Percentiles rank a stretch among this genome's conserved stretches.
phyloP scores from a whole-genome alignment of 345 rosid genomes.

The Bruguiera parviflora region DNA sequence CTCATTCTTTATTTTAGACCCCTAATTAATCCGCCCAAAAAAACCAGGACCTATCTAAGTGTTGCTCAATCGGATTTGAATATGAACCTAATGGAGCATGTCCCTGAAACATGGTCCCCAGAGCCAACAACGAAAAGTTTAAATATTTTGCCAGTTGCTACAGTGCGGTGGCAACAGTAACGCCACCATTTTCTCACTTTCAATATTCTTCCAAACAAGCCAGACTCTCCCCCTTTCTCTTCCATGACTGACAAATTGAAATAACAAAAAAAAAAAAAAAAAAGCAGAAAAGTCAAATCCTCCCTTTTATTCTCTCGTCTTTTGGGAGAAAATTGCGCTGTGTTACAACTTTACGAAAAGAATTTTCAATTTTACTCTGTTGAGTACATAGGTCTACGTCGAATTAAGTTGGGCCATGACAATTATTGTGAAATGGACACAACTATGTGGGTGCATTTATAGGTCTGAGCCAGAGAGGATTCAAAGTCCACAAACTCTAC shows the following conservation, averaged over 20 bases:
- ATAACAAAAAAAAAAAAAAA: background rate
- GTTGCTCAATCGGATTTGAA: no score
- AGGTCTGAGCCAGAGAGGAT: background rate
- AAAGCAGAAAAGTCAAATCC: slow-evolving; percentile 15
- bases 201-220: background rate
- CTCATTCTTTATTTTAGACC: no score
- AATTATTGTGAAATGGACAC: slow-evolving; percentile 18
- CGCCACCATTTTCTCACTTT: slow-evolving; percentile 4
- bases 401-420: slow-evolving; percentile 19
- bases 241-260: background rate
- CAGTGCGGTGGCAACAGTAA: background rate
- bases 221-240: background rate
- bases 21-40: no score
- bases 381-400: slow-evolving; percentile 11
- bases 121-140: background rate
- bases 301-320: slow-evolving; percentile 8
- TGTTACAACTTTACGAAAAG: no score
- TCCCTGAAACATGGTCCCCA: slow-evolving; percentile 14
- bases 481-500: slow-evolving; percentile 16
- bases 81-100: background rate
- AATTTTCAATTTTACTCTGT: no score
- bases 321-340: slow-evolving; percentile 7
- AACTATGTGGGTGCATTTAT: background rate
- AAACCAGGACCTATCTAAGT: no score
- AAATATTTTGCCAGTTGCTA: slow-evolving; percentile 7